phyloP scores from a whole-genome alignment of 164 flowering plant genomes.

The Akebia trifoliata region DNA sequence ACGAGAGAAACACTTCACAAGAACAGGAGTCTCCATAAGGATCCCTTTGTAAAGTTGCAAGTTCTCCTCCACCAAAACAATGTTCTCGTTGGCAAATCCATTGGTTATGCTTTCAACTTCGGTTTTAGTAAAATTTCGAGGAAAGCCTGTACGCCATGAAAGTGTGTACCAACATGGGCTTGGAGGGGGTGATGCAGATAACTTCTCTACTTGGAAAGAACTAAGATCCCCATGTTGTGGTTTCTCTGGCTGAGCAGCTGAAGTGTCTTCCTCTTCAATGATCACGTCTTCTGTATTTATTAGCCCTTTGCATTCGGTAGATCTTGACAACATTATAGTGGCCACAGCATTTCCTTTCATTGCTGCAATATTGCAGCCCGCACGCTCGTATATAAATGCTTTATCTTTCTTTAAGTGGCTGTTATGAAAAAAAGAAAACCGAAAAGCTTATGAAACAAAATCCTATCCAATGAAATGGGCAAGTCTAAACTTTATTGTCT shows the following conservation, averaged over 20 bases:
- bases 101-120: slow-evolving; percentile 38
- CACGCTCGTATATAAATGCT: slow-evolving; percentile 27
- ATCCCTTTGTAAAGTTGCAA: slow-evolving; percentile 26
- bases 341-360: slow-evolving; percentile 39
- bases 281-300: not conserved
- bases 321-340: slow-evolving; percentile 28
- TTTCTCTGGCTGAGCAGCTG: slow-evolving; percentile 1
- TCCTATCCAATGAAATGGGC: not conserved
- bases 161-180: slow-evolving; percentile 33
- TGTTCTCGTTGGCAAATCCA: slow-evolving; percentile 18
- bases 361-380: slow-evolving; percentile 41
- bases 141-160: slow-evolving; percentile 35
- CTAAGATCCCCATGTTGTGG: not conserved
- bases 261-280: not conserved
- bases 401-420: slow-evolving; percentile 40
- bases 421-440: slow-evolving; percentile 5
- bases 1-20: slow-evolving; percentile 25
- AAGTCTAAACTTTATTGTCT: too few relatives aligned
- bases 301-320: not conserved
- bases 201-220: not conserved
- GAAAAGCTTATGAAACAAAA: not conserved
- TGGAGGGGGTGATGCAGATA: slow-evolving; percentile 3
- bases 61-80: slow-evolving; percentile 13
- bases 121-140: slow-evolving; percentile 18
- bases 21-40: slow-evolving; percentile 25